Evolutionary conservation across 2,329 filamentous ascomycete genomes (phyloP), one percentile per base, ranked within the genome.

Genomic region (Apiospora saccharicola): DNA sequence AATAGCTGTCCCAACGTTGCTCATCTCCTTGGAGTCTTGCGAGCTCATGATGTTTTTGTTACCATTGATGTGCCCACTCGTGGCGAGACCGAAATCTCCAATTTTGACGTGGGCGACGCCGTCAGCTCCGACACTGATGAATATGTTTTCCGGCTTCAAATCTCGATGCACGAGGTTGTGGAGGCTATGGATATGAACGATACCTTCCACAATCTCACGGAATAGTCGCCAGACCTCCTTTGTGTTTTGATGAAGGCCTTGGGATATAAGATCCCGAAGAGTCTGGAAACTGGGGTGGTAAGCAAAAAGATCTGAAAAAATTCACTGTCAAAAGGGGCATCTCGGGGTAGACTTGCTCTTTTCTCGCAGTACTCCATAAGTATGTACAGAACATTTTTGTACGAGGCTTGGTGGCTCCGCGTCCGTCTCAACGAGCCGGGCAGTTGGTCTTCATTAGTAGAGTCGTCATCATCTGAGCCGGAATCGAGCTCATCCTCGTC

Each of bases 301-400:
- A 75, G 77, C 71, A 74, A 74, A 26, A 67, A 30, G 30, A 30
- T 49, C 26, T 47, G 26, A 19, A 47, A 34, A 12, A 24, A 14
- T 51, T 26, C 12, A 51, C n/a, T 26, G 49, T 2, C 13, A 10
- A 51, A 24, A 24, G 30, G 19, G 67, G 5, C 24, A 46, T 19
- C 7, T 34, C 43, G 30, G 16, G 26, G 4, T 34, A 68, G 30
- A 67, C 88, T 81, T 84, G 92, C 91, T 76, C 93, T 90, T 79
- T 96, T 96, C 80, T 98, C 96, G 79, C 96, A 99, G 76, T 98
- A 97, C 80, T 99, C 96, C 96, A 99, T 99, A 73, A 97, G 96
- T 71, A 99, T 98, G 80, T 98, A 99, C 57, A 99, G 87, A 8
- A 95, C 92, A 0, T 93, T 95, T 70, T 89, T 90, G 73, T 89